These are phyloP conservation scores for Nakazawaea pomicola DNA, from an alignment of 805 yeast genomes.

Conservation along the genomic window DNA sequence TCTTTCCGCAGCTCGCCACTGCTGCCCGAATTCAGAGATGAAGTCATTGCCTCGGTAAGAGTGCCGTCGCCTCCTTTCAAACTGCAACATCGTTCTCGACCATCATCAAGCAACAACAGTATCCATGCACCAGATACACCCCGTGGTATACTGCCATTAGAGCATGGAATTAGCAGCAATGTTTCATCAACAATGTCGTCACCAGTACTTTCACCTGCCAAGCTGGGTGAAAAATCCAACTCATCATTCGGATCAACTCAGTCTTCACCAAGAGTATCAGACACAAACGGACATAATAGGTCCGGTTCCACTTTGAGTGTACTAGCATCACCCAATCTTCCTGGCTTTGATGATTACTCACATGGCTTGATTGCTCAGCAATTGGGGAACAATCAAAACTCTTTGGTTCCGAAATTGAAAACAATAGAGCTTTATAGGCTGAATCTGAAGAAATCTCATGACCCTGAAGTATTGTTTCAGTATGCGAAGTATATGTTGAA, in stretches of 20 bases:
- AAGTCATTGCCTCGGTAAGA: not conserved
- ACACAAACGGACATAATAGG: not conserved
- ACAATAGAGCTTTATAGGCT: conserved; percentile 84
- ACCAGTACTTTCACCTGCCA: not conserved
- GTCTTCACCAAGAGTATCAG: not conserved
- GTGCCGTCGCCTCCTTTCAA: not conserved
- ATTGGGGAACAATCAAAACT: conserved; percentile 15
- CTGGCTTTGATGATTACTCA: conserved; percentile 3
- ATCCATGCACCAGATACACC: conserved; percentile 10
- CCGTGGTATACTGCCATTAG: not conserved
- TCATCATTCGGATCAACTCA: not conserved
- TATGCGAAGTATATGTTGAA: conserved; percentile 89
- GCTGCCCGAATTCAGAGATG: no score
- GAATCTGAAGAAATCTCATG: conserved; percentile 79
- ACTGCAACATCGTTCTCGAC: no score
- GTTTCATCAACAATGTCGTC: not conserved
- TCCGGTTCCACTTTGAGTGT: conserved; percentile 3
- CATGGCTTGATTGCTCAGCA: conserved; percentile 13
- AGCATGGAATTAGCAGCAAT: not conserved
- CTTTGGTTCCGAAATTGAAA: conserved; percentile 68
- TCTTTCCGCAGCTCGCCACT: no score
- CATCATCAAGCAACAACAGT: not conserved
- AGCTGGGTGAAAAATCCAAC: not conserved
- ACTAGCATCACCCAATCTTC: conserved; percentile 1
- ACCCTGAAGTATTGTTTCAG: conserved; percentile 82